Base-by-base conservation (phyloP, 106 monocot species). In the Cymbidium sinense region DNA sequence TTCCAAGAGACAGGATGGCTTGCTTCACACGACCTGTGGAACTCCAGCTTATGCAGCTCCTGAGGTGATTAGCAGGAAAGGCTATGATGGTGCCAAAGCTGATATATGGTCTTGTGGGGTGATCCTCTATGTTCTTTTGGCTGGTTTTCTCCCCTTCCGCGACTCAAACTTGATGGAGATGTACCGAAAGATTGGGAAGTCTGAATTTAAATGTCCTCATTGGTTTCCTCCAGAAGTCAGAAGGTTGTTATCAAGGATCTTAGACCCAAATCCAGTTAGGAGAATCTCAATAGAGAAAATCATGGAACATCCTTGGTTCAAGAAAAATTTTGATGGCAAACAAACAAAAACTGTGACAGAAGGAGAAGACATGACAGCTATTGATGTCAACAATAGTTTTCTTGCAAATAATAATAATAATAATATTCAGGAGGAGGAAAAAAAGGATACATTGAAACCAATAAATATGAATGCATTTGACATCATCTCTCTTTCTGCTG, bases 91-190 rank as follows among this genome's bases (percentile, higher is more conserved):
- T 77, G 80, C 77, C 0, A 84, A 80, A 84, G 80, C 80, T 34
- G 80, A 89, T 75, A 84, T 86, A 28, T 89, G 89, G 89, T 89
- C 89, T n/a, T 89, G 86, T 29, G 86, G 89, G 58, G 89, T 89
- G 31, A 82, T 89, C 23, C 50, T 89, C 3, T 89, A 77, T 75
- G 89, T 89, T 70, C 79, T 89, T 13, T 39, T 85, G 12, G 90
- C 90, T 58, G 85, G 83, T 64, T 85, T 85, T 82, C 87, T 90
- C 54, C 90, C 90, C 70, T 90, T 90, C 74, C 87, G 87, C 34
- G 85, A 90, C 37, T 31, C 76, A 27, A 90, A 90, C 76, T 76
- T 90, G 44, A 90, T 85, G 79, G 77, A 79, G 34, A 85, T 85
- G 82, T 88, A 85, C 69, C 79, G 52, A 44, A 88, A 85, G 70